Evolutionary conservation across 176 grass and related monocot genomes (phyloP), one percentile per base, ranked within the genome.

Genomic region (Phoenix roebelenii): DNA sequence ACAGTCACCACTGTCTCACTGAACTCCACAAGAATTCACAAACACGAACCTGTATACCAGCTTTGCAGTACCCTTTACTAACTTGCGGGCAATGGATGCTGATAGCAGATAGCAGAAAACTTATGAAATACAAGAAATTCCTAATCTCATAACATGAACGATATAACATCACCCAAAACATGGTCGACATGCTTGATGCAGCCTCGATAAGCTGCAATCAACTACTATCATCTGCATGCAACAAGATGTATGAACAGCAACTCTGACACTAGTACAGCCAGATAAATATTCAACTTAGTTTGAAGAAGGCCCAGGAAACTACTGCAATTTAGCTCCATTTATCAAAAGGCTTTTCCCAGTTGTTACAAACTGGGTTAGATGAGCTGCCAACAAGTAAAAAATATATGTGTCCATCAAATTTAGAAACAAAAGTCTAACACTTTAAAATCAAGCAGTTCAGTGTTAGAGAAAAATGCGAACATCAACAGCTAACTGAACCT

Each of bases 121-220:
- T 68, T 64, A 85, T 64, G 56, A 74, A 81, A 70, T 77, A 73
- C 64, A 69, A 77, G 10, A 74, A 12, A 51, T 68, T 50, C n/a
- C 58, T 32, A 48, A 64, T 61, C 60, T 66, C 26, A 64, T 39
- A 68, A 32, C 55, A 85, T 57, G 74, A 70, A 69, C 61, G 74
- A 67, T 29, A 73, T 73, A 73, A 73, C 77, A 70, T 77, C 60
- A 53, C 69, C 59, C 49, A 74, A 48, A 77, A 74, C 55, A 66
- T 66, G 64, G 58, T 78, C 14, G 60, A 57, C 83, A 86, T 81
- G 69, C 77, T 77, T 77, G 70, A 52, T 60, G 59, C 73, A 69
- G 77, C 83, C 69, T 25, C 63, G 49, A 62, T 22, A 48, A 51
- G 53, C 26, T 65, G 75, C 72, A 70, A 51, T 17, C 56, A 64